Base-by-base conservation (phyloP, 495 filamentous ascomycete genomes). In the Xylaria scruposa region DNA sequence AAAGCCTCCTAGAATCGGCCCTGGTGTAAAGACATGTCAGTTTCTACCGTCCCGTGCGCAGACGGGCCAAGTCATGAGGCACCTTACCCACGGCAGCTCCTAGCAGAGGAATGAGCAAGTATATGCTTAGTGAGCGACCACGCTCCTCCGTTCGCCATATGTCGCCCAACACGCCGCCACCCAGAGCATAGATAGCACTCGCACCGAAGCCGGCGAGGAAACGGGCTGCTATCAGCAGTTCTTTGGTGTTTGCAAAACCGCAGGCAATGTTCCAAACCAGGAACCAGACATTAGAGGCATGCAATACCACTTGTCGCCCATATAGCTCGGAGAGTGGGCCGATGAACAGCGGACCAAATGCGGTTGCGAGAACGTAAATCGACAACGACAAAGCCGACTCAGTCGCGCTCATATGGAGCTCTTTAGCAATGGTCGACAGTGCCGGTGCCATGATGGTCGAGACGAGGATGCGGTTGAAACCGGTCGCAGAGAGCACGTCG, bases 401-500 rank as follows among this genome's bases (percentile, higher is more conserved):
- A 8, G 74, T 58, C 12, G 70, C 53, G 65, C 77, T 80, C 8
- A 92, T 89, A 44, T 87, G 36, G 13, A 93, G 82, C 4, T 93
- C 89, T 5, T 75, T 73, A 46, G 84, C 76, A 38, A 92, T 83
- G 10, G 83, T 75, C 12, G 76, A 44, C 13, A 94, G 73, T 2
- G 90, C 90, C 0, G 91, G 91, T 0, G 91, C 88, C 29, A 93
- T 85, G 87, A 93, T 92, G 3, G 88, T 89, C 1, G 87, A 89
- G 0, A 90, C 89, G 29, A 90, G 90, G 67, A 93, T 89, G 70
- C 91, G 87, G 1, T 88, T 92, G 76, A 88, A 88, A 24, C 81
- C 83, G 0, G 87, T 88, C 17, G 88, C 85, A 0, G 76, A 78
- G 1, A 75, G 75, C 24, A 86, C 83, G 36, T 86, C 72, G 0